Percentiles rank a stretch among this genome's conserved stretches.
phyloP scores from a whole-genome alignment of 257 asterid genomes.

The Rehmannia glutinosa region DNA sequence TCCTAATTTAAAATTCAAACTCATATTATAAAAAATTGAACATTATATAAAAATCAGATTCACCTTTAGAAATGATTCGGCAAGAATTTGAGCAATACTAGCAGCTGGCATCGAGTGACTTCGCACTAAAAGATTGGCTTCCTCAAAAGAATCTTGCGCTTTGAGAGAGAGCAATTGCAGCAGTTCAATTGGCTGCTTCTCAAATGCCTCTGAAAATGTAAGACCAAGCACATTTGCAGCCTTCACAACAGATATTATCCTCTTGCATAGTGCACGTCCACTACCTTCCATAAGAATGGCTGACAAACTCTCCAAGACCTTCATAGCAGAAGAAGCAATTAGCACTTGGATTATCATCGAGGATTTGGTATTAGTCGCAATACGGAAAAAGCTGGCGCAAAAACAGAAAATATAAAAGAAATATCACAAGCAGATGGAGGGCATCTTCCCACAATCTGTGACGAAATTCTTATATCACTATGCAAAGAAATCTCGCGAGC shows the following conservation, averaged over 20 bases:
- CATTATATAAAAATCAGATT: constrained; percentile 4
- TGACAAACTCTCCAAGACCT: constrained; percentile 79
- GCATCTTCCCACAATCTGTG: background rate
- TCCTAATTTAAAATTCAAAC: constrained; percentile 4
- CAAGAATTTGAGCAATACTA: constrained; percentile 95
- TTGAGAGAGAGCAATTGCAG: constrained; percentile 91
- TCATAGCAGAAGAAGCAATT: constrained; percentile 13
- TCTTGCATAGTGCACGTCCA: constrained; percentile 78
- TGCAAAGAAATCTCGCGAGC: background rate
- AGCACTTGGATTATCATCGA: constrained; percentile 8
- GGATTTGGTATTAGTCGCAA: constrained; percentile 3
- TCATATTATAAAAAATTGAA: background rate
- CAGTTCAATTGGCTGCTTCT: constrained; percentile 87
- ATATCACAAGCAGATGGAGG: constrained; percentile 1
- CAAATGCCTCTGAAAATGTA: constrained; percentile 87
- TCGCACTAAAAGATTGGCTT: constrained; percentile 77
- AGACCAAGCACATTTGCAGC: constrained; percentile 89
- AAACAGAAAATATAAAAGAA: background rate
- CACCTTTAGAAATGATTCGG: constrained; percentile 95
- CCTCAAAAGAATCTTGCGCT: constrained; percentile 96
- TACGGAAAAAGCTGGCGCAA: constrained; percentile 2
- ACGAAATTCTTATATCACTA: no score
- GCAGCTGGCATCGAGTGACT: constrained; percentile 91
- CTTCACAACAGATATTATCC: constrained; percentile 82
- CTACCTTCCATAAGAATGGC: constrained; percentile 60